These are phyloP conservation scores for Apiospora pterosperma DNA, from an alignment of 2,329 filamentous ascomycete species.

Conservation along the genomic window DNA sequence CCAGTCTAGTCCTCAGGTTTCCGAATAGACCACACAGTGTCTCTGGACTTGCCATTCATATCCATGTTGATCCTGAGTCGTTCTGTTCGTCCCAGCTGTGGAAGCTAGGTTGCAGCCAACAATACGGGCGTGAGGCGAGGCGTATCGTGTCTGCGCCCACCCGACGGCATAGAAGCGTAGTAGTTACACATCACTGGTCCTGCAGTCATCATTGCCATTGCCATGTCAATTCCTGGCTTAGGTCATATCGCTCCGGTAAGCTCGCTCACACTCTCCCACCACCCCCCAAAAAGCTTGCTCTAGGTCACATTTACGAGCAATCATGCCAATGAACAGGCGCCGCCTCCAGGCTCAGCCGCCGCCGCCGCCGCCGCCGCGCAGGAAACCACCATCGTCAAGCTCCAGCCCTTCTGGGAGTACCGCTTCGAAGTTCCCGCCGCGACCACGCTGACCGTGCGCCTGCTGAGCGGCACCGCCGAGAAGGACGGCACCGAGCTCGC, in stretches of 20 bases:
- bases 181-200: neutral
- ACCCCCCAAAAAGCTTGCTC: neutral
- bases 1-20: neutral
- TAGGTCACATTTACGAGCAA: neutral
- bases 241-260: slow-evolving; percentile 63
- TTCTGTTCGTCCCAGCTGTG: neutral
- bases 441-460: slow-evolving; percentile 47
- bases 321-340: slow-evolving; percentile 10
- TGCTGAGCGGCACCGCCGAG: slow-evolving; percentile 81
- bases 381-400: slow-evolving; percentile 37
- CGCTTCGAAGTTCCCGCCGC: slow-evolving; percentile 66
- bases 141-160: neutral
- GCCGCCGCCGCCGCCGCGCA: slow-evolving; percentile 32
- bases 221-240: slow-evolving; percentile 72
- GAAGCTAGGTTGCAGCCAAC: neutral
- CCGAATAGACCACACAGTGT: neutral
- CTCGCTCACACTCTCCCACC: neutral
- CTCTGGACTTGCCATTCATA: neutral
- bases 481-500: slow-evolving; percentile 94
- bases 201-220: neutral
- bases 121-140: neutral
- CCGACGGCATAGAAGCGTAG: neutral
- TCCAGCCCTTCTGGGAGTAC: slow-evolving; percentile 71
- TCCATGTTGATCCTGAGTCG: neutral
- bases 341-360: slow-evolving; percentile 20